Base-by-base conservation (phyloP, 352 stramenopile species). In the Phytophthora agathidicida region DNA sequence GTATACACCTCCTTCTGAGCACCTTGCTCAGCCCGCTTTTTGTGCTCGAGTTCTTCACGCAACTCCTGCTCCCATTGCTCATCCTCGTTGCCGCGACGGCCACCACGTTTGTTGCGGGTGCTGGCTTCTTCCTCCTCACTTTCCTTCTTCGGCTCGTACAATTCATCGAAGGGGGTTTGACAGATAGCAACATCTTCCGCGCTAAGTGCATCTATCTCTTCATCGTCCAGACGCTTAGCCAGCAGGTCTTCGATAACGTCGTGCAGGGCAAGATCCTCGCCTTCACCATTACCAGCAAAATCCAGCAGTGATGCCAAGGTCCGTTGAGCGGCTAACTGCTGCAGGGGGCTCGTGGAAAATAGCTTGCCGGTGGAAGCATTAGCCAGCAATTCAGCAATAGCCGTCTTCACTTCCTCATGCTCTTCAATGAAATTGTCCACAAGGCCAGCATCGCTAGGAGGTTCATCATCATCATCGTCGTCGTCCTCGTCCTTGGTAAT, bases 1-100 rank as follows among this genome's bases (percentile, higher is more conserved):
- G 77, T 77, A 38, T 85, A 77, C 8, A 56, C 62, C 32, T 68
- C 68, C 42, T 84, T 86, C 48, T 68, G 67, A 58, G 73, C 74
- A 13, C 65, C 65, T 22, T 73, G 46, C 23, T 75, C 60, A 10
- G 60, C 67, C 23, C 68, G 71, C 49, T 91, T 92, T 65, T 91
- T 92, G 30, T 67, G 65, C 32, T 86, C 82, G 2, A 94, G 65
- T 64, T 96, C 87, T 48, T 93, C 81, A 11, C 87, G 87, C 52
- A 92, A 55, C 42, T 94, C 80, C 44, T 91, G 81, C 26, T 96
- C 87, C 85, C 86, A 96, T 36, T 88, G 78, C 30, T 94, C 86
- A 16, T 96, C 87, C 30, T 93, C 83, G 31, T 86, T 94, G 43
- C 81, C 83, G 10, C 65, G 75, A 36, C 65, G 74, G 19, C 76